Base-by-base conservation (phyloP, 768 basidiomycete genomes). In the Rhizopogon rudus region DNA sequence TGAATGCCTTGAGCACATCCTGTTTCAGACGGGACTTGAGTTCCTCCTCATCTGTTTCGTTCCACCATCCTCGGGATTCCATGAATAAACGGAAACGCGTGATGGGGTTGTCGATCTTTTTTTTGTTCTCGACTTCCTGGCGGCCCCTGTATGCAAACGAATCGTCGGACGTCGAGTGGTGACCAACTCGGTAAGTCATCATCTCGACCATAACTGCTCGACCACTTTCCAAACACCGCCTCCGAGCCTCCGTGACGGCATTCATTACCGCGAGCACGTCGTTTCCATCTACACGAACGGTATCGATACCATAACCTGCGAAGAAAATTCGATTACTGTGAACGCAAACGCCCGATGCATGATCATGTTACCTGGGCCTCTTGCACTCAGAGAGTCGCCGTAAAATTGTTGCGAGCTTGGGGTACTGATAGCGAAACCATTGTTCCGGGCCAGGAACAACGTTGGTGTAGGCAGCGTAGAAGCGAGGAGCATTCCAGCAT, bases 401-500 rank as follows among this genome's bases (percentile, higher is more conserved):
- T 88, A 80, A 67, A 83, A 98, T 64, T 97, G 94, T 69, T 97
- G 92, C 1, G 83, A 77, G 13, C 87, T 82, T 0, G 94, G 94
- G 3, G 94, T 97, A 46, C 91, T 94, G 67, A 98, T 98, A 31
- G 94, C 94, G 63, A 97, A 97, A 3, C 93, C 93, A 63, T 96
- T 96, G 61, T 89, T 88, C 35, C 88, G 81, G 12, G 81, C 86
- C 55, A 91, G 79, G 70, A 81, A 93, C 16, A 91, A 68, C 3
- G 84, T 83, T 2, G 89, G 89, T 2, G 84, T 81, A 0, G 88
- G 83, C 28, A 93, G 75, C 0, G 87, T 88, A 3, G 88, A 91
- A 25, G 87, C 87, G 45, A 91, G 77, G 53, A 89, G 80, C 65
- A 94, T 75, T 28, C 93, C 95, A 0, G 94, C 95, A 65, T 98